phyloP scores from a whole-genome alignment of 1,139 yeast species.

The Kodamaea ohmeri region DNA sequence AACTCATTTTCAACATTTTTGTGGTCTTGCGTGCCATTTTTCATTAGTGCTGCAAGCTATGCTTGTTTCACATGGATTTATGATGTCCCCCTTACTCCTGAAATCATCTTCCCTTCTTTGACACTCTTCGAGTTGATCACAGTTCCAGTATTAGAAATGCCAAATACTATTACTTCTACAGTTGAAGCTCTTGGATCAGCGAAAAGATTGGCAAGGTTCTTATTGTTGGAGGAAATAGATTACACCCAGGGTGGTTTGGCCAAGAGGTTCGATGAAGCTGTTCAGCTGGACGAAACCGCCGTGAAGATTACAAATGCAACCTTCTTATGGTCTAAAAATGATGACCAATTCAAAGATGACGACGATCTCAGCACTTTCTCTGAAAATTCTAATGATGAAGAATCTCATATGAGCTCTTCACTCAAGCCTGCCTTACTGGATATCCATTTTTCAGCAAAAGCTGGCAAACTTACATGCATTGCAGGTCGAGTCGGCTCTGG shows the following conservation, averaged over 20 bases:
- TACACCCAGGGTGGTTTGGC: conserved; percentile 14
- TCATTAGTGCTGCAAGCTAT: conserved; percentile 35
- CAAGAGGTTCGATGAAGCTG: conserved; percentile 14
- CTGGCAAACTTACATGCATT: conserved; percentile 27
- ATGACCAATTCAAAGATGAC: conserved; percentile 9
- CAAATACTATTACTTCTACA: conserved; percentile 28
- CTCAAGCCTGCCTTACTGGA: conserved; percentile 19
- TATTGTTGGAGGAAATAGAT: conserved; percentile 34
- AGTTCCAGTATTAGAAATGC: conserved; percentile 35
- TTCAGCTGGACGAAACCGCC: conserved; percentile 11
- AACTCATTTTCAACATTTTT: conserved; percentile 32
- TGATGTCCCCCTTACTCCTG: conserved; percentile 32
- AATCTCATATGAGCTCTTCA: neutral
- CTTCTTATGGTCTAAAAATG: conserved; percentile 15
- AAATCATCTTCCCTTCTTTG: conserved; percentile 40
- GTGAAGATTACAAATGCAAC: conserved; percentile 15
- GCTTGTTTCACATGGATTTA: conserved; percentile 26
- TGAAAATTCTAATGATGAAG: conserved; percentile 11
- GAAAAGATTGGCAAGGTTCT: conserved; percentile 31
- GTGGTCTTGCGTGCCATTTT: conserved; percentile 40
- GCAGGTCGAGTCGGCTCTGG: conserved; percentile 32
- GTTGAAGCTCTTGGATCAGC: conserved; percentile 35
- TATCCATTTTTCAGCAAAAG: conserved; percentile 22
- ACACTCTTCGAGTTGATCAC: conserved; percentile 36
- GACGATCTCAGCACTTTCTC: conserved; percentile 5